Evolutionary conservation across 305 asterid genomes (phyloP), one percentile per base, ranked within the genome.

Genomic region (Solanum hybrid): DNA sequence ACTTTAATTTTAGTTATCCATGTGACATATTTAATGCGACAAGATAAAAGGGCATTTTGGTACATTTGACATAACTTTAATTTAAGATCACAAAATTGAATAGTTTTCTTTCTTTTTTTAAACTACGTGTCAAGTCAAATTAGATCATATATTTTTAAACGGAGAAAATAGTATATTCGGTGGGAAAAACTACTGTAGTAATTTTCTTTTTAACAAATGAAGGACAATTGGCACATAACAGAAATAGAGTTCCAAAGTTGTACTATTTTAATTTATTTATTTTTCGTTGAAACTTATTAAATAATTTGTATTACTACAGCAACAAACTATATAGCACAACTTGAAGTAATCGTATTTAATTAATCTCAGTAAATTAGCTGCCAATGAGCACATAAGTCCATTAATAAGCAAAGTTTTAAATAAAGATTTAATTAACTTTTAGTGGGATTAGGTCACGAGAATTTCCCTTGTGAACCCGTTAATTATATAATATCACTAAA

Each of bases 51-150:
- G 3, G 0, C 4, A 51, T 16, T 51, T 51, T 51, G 4, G 0
- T 51, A 16, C 1, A 51, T 51, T 16, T 51, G 9, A 51, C 0
- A 51, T 46, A 14, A 13, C 22, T 51, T 51, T 16, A 51, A 16
- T 51, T 51, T 51, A 51, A 1, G 0, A 51, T 6, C 3, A 51
- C 0, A 16, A 51, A 0, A 17, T 51, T 51, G 0, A 51, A 51
- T 0, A 16, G 6, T 12, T 42, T 42, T 46, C 7, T 46, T 51
- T 51, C 0, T 51, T 51, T 51, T 51, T 1, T 34, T 34, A 34
- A 34, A 34, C 35, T 34, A 34, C 69, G 7, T 56, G 40, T 37
- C 40, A 37, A 37, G 11, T 37, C 10, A 37, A 37, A 37, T 37
- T 37, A 37, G 1, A 3, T 37, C 3, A 36, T 37, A 37, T 37